Base-by-base conservation (phyloP, 257 asterid genomes). In the Przewalskia tangutica region DNA sequence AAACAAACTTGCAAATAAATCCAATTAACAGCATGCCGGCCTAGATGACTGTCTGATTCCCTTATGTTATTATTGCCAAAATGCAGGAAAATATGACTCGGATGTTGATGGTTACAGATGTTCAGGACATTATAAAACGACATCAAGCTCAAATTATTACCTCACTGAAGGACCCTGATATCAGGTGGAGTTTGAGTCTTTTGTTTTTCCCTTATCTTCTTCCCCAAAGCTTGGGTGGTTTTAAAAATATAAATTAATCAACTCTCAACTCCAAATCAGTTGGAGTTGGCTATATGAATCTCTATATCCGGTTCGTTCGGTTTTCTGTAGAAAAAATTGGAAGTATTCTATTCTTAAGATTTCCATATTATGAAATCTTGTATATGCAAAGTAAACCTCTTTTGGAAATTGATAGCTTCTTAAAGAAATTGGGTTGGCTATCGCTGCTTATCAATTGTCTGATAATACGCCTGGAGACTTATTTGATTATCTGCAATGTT, bases 131-230 rank as follows among this genome's bases (percentile, higher is more conserved):
- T 56, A 95, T 95, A 82, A 93, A 95, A 88, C 90, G 97, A 86
- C 98, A 95, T 89, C 98, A 95, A 93, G 96, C 98, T 59, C 98
- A 95, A 91, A 95, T 95, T 80, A 91, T 95, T 77, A 95, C 98
- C 77, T 95, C 98, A n/a, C 87, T 95, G 73, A 95, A 95, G 91
- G 98, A 95, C 89, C 98, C 98, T 85, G 98, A 95, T 89, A 93
- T 93, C 92, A 95, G 98, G 98, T 95, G 67, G 18, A 79, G 48
- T 73, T 80, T 81, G 76, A 79, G 79, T 60, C 50, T 87, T 82
- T 38, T 48, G 8, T 48, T 71, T 53, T 64, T 18, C n/a, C 75
- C 71, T 38, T 55, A 53, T 83, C 71, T 68, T 71, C 56, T 59
- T 6, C 27, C 59, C 27, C 63, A 56, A 56, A 56, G 8, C 27